These are phyloP conservation scores for Trichosporon coremiiforme DNA, from an alignment of 1,284 basidiomycete genomes.

Conservation along the genomic window DNA sequence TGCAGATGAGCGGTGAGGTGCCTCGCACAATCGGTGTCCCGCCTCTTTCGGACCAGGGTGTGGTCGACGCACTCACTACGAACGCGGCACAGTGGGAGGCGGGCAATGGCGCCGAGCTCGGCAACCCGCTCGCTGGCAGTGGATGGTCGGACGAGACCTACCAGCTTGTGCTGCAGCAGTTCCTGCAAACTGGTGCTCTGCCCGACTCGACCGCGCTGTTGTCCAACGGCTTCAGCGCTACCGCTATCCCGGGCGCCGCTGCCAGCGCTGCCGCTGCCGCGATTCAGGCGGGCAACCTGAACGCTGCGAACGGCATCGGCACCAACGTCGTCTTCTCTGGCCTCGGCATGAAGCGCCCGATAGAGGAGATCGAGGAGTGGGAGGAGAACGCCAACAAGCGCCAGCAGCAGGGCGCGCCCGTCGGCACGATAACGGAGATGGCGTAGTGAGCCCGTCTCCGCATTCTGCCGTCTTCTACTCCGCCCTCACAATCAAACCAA, in stretches of 20 bases:
- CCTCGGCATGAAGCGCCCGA: conserved; percentile 41
- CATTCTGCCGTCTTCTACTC: background rate
- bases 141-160: conserved; percentile 54
- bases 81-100: conserved; percentile 38
- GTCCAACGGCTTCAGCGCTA: conserved; percentile 17
- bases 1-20: conserved; percentile 71
- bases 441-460: conserved; percentile 13
- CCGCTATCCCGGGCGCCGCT: background rate
- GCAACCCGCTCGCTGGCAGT: conserved; percentile 52
- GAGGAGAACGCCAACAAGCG: conserved; percentile 28
- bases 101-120: conserved; percentile 31
- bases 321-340: conserved; percentile 45
- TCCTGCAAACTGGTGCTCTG: conserved; percentile 39
- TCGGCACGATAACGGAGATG: conserved; percentile 26
- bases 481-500: background rate
- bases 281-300: conserved; percentile 16
- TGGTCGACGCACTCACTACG: conserved; percentile 59
- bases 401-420: conserved; percentile 23
- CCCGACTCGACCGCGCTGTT: conserved; percentile 34
- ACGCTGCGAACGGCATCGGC: conserved; percentile 36
- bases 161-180: conserved; percentile 48
- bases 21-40: conserved; percentile 73
- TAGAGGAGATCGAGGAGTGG: conserved; percentile 44
- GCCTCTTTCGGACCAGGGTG: conserved; percentile 65
- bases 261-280: conserved; percentile 19